A percentile compares a stretch with the other conserved stretches of the same genome.
Evolutionary conservation across 257 asterid species (phyloP).

Genomic region (Thymus quinquecostatus): DNA sequence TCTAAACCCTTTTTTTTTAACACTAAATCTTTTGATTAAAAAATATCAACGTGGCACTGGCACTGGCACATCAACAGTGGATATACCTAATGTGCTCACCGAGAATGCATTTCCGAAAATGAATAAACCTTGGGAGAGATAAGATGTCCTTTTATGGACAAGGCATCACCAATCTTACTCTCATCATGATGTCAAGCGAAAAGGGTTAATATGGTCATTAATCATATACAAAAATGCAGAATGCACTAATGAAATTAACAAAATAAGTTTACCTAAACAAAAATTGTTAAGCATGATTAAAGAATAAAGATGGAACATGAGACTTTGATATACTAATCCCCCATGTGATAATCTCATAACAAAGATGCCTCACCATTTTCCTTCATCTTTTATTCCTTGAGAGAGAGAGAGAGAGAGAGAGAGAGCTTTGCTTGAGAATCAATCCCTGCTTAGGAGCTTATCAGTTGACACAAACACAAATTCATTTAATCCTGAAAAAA

Average conservation of each 20-base stretch:
- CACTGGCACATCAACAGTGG: too few relatives aligned
- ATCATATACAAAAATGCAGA: conserved; percentile 1
- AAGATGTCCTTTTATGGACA: conserved; percentile 39
- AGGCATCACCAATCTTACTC: conserved; percentile 29
- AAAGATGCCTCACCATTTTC: conserved; percentile 11
- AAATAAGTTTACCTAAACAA: conserved; percentile 1
- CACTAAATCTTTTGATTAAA: too few relatives aligned
- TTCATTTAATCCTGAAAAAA: conserved; percentile 25
- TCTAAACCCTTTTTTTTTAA: too few relatives aligned
- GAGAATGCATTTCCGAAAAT: too few relatives aligned
- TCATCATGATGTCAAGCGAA: conserved; percentile 33
- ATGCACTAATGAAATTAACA: neutral
- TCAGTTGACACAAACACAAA: conserved; percentile 35
- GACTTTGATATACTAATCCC: neutral
- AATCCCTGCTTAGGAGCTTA: conserved; percentile 46
- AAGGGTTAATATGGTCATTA: neutral
- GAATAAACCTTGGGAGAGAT: conserved; percentile 28
- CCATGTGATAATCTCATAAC: neutral
- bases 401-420: too few relatives aligned
- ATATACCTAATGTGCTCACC: too few relatives aligned
- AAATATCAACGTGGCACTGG: too few relatives aligned
- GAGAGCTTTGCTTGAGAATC: conserved; percentile 68
- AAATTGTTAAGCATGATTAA: neutral
- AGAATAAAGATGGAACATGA: conserved; percentile 13
- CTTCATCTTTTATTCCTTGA: conserved; percentile 8